These are phyloP conservation scores for Hemisphaericaspora nanyangensis DNA, from an alignment of 805 yeast genomes.

Conservation along the genomic window DNA sequence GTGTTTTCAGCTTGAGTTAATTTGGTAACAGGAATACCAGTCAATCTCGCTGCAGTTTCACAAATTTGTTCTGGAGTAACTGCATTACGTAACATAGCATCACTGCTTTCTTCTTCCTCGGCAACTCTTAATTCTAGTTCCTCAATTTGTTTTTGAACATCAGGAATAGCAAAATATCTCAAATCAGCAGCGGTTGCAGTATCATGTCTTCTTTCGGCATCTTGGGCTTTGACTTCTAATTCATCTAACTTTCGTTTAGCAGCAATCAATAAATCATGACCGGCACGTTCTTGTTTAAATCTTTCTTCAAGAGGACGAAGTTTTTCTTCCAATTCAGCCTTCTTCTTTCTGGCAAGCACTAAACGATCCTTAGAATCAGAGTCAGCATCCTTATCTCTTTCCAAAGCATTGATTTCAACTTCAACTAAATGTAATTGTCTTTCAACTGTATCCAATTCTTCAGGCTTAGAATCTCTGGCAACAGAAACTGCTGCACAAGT, in stretches of 20 bases:
- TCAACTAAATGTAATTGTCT: constrained; percentile 88
- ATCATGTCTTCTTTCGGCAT: constrained; percentile 96
- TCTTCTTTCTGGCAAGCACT: constrained; percentile 69
- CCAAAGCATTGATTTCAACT: constrained; percentile 94
- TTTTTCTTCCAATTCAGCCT: constrained; percentile 81
- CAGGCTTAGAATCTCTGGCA: constrained; percentile 97
- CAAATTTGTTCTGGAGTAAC: constrained; percentile 91
- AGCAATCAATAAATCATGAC: constrained; percentile 85
- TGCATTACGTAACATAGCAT: constrained; percentile 76
- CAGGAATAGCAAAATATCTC: constrained; percentile 96
- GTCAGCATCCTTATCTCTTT: constrained; percentile 88
- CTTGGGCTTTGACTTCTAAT: constrained; percentile 85
- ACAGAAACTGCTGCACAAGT: constrained; percentile 97
- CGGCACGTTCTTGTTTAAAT: constrained; percentile 80
- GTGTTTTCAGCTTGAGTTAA: constrained; percentile 92
- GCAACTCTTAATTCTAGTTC: constrained; percentile 73
- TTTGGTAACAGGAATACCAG: constrained; percentile 95
- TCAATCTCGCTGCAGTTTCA: constrained; percentile 94
- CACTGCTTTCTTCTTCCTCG: constrained; percentile 60
- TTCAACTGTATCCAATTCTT: constrained; percentile 89
- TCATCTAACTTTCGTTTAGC: constrained; percentile 92
- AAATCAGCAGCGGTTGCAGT: constrained; percentile 93
- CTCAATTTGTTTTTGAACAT: constrained; percentile 69
- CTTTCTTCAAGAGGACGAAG: constrained; percentile 81
- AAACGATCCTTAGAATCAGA: constrained; percentile 82